A percentile compares a stretch with the other conserved stretches of the same genome.
Conservation (phyloP, 148 eudicot genomes). For the Persicaria maculosa region DNA sequence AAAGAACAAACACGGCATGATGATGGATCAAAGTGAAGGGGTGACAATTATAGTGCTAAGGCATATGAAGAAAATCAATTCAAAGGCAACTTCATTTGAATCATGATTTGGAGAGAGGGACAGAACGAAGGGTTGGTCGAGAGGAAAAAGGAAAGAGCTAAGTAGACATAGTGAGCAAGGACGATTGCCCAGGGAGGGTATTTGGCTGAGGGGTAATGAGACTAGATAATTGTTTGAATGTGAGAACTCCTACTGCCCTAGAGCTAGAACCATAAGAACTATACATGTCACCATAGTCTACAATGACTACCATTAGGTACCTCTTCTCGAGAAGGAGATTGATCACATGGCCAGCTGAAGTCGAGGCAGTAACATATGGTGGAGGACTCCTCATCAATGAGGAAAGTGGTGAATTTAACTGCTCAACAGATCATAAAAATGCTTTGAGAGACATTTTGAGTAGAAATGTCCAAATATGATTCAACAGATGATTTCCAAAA, state of each 20-base stretch:
- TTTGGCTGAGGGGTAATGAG: conserved; percentile 31
- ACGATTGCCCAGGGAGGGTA: conserved; percentile 13
- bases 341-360: conserved; percentile 48
- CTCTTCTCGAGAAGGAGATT: conserved; percentile 51
- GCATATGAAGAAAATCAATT: background rate
- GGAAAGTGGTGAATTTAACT: conserved; percentile 45
- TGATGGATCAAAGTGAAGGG: background rate
- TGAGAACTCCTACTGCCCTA: conserved; percentile 55
- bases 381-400: conserved; percentile 63
- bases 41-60: background rate
- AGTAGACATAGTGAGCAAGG: background rate
- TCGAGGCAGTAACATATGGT: conserved; percentile 45
- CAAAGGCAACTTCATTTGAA: background rate
- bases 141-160: background rate
- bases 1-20: background rate
- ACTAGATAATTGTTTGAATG: conserved; percentile 35
- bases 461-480: background rate
- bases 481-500: background rate
- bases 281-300: conserved; percentile 28
- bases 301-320: conserved; percentile 50
- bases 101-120: background rate
- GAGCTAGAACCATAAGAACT: conserved; percentile 31
- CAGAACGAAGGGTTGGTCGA: background rate
- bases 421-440: conserved; percentile 23
- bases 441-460: background rate